Conservation (phyloP, 805 yeast genomes). For the Diddensiella caesifluorescens region DNA sequence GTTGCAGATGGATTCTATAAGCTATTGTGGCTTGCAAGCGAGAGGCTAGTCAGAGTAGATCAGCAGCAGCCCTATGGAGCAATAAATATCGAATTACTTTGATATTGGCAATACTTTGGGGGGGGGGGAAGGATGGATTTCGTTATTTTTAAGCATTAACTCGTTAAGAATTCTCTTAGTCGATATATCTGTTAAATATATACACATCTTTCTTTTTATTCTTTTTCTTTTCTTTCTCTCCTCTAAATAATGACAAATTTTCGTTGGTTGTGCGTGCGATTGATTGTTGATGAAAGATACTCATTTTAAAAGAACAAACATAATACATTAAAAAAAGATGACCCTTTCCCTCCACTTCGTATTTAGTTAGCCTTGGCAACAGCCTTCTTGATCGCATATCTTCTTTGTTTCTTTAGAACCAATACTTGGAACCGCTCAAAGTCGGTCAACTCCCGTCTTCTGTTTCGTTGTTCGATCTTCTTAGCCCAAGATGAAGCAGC, state of each 20-base stretch:
- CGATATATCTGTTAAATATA: slow-evolving; percentile 2
- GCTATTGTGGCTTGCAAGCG: slow-evolving; percentile 10
- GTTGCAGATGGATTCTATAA: slow-evolving; percentile 3
- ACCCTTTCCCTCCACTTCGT: neutral
- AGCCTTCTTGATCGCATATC: slow-evolving; percentile 91
- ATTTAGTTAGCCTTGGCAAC: slow-evolving; percentile 66
- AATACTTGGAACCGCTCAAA: slow-evolving; percentile 99
- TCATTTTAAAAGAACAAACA: slow-evolving; percentile 2
- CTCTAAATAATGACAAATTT: slow-evolving; percentile 2
- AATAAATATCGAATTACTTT: neutral
- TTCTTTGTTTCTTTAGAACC: slow-evolving; percentile 96
- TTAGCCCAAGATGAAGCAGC: slow-evolving; percentile 93
- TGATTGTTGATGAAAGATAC: neutral
- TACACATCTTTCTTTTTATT: neutral
- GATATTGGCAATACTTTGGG: too few relatives aligned
- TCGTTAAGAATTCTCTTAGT: slow-evolving; percentile 1
- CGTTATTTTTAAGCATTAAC: neutral
- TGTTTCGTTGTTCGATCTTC: slow-evolving; percentile 93
- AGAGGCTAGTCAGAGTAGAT: slow-evolving; percentile 2
- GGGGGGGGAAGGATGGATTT: too few relatives aligned
- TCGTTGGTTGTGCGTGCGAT: neutral
- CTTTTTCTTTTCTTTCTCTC: slow-evolving; percentile 4
- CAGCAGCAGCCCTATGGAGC: slow-evolving; percentile 3
- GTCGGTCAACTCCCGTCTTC: slow-evolving; percentile 89
- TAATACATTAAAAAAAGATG: neutral